Conservation (phyloP, 140 eudicot genomes). For the Stevia rebaudiana region DNA sequence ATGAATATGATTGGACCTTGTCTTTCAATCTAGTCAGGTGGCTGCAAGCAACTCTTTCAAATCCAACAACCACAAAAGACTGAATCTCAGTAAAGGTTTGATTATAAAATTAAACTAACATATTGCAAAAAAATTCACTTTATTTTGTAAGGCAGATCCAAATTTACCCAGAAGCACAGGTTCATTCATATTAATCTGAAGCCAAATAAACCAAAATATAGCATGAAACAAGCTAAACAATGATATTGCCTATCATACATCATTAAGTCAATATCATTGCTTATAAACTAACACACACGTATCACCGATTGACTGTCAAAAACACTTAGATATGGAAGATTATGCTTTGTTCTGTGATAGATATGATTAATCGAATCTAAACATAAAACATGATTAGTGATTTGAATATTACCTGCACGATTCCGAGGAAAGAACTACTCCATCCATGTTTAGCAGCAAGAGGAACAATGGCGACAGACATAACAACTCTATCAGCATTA, state of each 20-base stretch:
- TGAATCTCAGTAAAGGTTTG: neutral
- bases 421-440: constrained; percentile 86
- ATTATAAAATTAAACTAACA: constrained; percentile 8
- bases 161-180: constrained; percentile 1
- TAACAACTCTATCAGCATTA: constrained; percentile 93
- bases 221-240: neutral
- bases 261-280: neutral
- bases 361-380: neutral
- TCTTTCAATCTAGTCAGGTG: constrained; percentile 13
- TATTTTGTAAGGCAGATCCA: constrained; percentile 2
- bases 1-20: constrained; percentile 12
- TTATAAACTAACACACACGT: neutral
- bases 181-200: constrained; percentile 4
- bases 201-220: neutral
- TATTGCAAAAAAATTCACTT: neutral
- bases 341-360: neutral
- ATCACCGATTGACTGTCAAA: neutral
- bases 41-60: constrained; percentile 24
- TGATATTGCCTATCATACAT: neutral
- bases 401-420: constrained; percentile 64
- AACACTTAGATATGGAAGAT: neutral
- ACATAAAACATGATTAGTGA: neutral
- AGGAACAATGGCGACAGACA: constrained; percentile 96
- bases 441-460: constrained; percentile 84
- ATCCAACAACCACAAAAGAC: constrained; percentile 32